A percentile compares a stretch with the other conserved stretches of the same genome.
Conservation (phyloP, 441 rosid species). For the Bruguiera hainesii region DNA sequence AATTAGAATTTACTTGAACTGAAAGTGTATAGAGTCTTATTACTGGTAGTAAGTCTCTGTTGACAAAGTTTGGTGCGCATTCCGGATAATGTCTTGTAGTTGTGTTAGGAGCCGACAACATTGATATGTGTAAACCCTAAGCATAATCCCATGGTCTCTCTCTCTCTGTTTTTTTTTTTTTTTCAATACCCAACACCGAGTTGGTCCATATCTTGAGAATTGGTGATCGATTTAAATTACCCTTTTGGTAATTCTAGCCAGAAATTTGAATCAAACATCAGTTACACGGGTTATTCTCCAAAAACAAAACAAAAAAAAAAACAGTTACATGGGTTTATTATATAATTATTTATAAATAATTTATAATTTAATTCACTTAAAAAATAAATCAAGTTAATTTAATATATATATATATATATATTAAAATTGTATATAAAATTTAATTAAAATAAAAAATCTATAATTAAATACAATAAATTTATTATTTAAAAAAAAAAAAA, state of each 20-base stretch:
- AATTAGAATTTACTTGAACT: neutral
- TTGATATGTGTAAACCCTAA: conserved; percentile 35
- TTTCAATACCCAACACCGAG: conserved; percentile 14
- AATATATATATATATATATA: no score
- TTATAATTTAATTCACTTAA: no score
- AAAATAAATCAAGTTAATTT: no score
- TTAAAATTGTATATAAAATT: no score
- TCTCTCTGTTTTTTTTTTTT: no score
- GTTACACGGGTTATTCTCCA: conserved; percentile 1
- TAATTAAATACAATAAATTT: no score
- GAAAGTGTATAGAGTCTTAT: neutral
- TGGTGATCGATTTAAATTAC: conserved; percentile 6
- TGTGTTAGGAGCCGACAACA: conserved; percentile 39
- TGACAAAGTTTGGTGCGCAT: conserved; percentile 34
- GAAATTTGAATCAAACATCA: conserved; percentile 8
- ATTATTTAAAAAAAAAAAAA: no score
- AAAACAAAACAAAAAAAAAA: conserved; percentile 15
- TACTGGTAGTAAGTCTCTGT: conserved; percentile 16
- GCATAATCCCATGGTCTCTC: neutral
- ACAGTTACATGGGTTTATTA: conserved; percentile 1
- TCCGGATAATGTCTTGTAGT: conserved; percentile 28
- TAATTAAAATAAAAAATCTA: no score
- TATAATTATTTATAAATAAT: no score
- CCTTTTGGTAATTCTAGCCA: neutral
- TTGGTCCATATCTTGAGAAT: conserved; percentile 6